These are phyloP conservation scores for Kodamaea ohmeri DNA, from an alignment of 1,139 yeast species.

Conservation along the genomic window DNA sequence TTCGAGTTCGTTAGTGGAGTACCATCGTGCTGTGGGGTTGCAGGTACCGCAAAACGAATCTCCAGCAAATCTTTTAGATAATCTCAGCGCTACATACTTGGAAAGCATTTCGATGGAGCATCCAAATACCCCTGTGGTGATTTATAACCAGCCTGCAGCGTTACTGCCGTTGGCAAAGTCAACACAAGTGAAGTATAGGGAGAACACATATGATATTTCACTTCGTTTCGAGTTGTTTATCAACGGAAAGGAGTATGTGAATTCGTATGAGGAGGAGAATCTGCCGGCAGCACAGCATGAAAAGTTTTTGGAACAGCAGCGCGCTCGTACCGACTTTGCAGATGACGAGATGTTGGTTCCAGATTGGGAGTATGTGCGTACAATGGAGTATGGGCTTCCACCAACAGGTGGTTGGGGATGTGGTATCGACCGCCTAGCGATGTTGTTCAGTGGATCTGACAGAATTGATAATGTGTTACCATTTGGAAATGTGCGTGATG, in stretches of 20 bases:
- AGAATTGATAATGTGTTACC: constrained; percentile 79
- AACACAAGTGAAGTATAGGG: constrained; percentile 23
- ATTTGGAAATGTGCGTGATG: constrained; percentile 80
- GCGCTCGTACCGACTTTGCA: constrained; percentile 40
- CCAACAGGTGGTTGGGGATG: constrained; percentile 99
- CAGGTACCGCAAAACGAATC: constrained; percentile 45
- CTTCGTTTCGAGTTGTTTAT: constrained; percentile 83
- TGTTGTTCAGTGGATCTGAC: constrained; percentile 64
- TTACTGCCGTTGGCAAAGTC: constrained; percentile 90
- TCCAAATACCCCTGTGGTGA: constrained; percentile 57
- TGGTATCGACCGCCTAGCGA: constrained; percentile 84
- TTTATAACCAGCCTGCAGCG: constrained; percentile 78
- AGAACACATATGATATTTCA: constrained; percentile 44
- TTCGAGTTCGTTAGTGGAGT: constrained; percentile 36
- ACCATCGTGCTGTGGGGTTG: constrained; percentile 30
- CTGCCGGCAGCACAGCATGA: constrained; percentile 65
- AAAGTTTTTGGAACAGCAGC: constrained; percentile 61
- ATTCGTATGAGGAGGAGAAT: constrained; percentile 97
- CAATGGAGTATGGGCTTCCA: constrained; percentile 91
- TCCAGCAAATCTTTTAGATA: constrained; percentile 61
- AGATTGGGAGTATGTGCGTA: constrained; percentile 66
- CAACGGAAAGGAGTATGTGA: constrained; percentile 75
- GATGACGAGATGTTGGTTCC: constrained; percentile 70
- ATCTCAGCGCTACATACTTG: constrained; percentile 56
- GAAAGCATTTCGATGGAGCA: constrained; percentile 55